phyloP scores from a whole-genome alignment of 2,329 filamentous ascomycete genomes.

The Cladobotryum protrusum region DNA sequence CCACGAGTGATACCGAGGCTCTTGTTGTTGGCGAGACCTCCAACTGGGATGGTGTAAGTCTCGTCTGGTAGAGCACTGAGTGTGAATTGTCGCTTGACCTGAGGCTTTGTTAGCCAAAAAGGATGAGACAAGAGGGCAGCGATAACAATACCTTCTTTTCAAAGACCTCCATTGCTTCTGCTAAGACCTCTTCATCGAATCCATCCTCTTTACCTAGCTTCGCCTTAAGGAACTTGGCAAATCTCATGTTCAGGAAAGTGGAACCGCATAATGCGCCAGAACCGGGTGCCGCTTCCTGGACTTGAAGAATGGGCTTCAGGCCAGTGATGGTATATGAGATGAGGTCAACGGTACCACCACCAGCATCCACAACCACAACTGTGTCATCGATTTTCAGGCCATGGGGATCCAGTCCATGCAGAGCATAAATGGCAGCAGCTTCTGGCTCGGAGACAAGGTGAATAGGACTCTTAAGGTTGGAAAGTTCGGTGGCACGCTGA shows the following conservation, averaged over 20 bases:
- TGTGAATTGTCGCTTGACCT: slow-evolving; percentile 8
- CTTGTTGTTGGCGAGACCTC: slow-evolving; percentile 34
- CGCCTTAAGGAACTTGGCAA: slow-evolving; percentile 33
- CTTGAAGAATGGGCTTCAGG: slow-evolving; percentile 37
- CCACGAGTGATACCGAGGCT: slow-evolving; percentile 32
- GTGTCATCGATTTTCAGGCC: slow-evolving; percentile 37
- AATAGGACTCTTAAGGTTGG: slow-evolving; percentile 25
- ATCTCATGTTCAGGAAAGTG: slow-evolving; percentile 39
- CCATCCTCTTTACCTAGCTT: slow-evolving; percentile 34
- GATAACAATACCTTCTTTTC: slow-evolving; percentile 28
- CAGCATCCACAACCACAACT: slow-evolving; percentile 46
- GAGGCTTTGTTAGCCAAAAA: no score
- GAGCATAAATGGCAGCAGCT: slow-evolving; percentile 41
- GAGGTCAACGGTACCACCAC: slow-evolving; percentile 46
- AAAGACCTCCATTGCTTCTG: slow-evolving; percentile 36
- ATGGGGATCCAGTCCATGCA: slow-evolving; percentile 34
- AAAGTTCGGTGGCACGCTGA: slow-evolving; percentile 27
- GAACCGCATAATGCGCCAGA: slow-evolving; percentile 43
- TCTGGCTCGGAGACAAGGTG: slow-evolving; percentile 44
- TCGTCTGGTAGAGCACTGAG: slow-evolving; percentile 8
- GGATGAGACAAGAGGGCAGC: background rate
- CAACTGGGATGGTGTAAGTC: slow-evolving; percentile 33
- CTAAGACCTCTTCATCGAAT: slow-evolving; percentile 34
- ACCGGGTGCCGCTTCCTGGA: slow-evolving; percentile 39
- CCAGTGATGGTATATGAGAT: slow-evolving; percentile 43